Evolutionary conservation across 441 rosid genomes (phyloP), one percentile per base, ranked within the genome.

Genomic region (Aleurites moluccanus): DNA sequence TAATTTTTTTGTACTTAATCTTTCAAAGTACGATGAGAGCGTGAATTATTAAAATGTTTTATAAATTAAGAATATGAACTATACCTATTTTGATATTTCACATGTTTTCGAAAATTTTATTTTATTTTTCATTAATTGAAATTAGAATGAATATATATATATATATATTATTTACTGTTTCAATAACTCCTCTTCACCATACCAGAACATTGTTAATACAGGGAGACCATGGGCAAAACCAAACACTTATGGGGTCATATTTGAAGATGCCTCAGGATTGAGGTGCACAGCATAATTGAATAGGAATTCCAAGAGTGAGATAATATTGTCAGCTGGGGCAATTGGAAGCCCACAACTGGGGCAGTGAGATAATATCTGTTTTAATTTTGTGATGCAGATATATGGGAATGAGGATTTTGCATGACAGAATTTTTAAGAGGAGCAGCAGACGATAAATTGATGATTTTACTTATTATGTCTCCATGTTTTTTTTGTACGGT

Each of bases 311-410:
- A 76, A 73, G 40, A 90, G 80, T 63, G 97, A 94, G 77, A 74
- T 91, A 70, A 89, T 89, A 10, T 13, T 89, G 52, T 83, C 97
- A 0, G 86, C 97, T 0, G 97, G 98, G 3, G 90, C 97, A 28
- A 55, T 94, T 2, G 97, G 98, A 25, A 94, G 98, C 85, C 97
- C 98, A 61, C 97, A 92, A 42, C 83, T n/a, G n/a, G n/a, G n/a
- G n/a, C n/a, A n/a, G n/a, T n/a, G n/a, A n/a, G n/a, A n/a, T n/a
- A n/a, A n/a, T n/a, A 27, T 25, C 14, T 60, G 11, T 40, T 4
- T 61, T 38, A 21, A 56, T 27, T 33, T 44, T 73, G 68, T 33
- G 38, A 28, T 77, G 71, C 67, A 80, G 83, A 38, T 74, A 77
- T 30, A 80, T 80, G 83, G 74, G 83, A 28, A 69, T 52, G 72